Conservation (phyloP, 352 stramenopile genomes). For the Pythium monospermum region DNA sequence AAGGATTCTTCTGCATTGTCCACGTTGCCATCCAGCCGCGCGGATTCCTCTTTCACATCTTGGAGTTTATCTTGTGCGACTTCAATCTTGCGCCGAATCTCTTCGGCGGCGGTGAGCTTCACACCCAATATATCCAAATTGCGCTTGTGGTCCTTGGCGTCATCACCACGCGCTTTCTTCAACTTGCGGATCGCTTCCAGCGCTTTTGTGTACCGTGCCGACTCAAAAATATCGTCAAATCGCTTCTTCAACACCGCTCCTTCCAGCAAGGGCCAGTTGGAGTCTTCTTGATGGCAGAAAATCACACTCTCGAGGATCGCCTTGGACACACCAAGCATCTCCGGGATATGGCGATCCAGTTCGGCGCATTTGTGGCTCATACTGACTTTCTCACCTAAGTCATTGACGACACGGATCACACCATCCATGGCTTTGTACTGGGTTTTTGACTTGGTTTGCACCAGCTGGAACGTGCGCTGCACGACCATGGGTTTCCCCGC, state of each 20-base stretch:
- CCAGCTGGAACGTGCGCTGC: slow-evolving; percentile 93
- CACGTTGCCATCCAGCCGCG: slow-evolving; percentile 32
- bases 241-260: slow-evolving; percentile 97
- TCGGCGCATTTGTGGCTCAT: slow-evolving; percentile 95
- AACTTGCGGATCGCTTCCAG: slow-evolving; percentile 95
- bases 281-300: slow-evolving; percentile 99
- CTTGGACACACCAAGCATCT: slow-evolving; percentile 95
- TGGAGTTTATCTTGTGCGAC: slow-evolving; percentile 39
- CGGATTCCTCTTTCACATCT: slow-evolving; percentile 29
- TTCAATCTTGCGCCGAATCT: slow-evolving; percentile 54
- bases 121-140: slow-evolving; percentile 89
- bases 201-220: slow-evolving; percentile 96
- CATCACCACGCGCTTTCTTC: slow-evolving; percentile 74
- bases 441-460: slow-evolving; percentile 87
- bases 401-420: slow-evolving; percentile 88
- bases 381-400: slow-evolving; percentile 87
- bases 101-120: slow-evolving; percentile 64
- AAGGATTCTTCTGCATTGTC: slow-evolving; percentile 44
- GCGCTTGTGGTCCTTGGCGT: slow-evolving; percentile 92
- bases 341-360: slow-evolving; percentile 91
- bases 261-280: slow-evolving; percentile 96
- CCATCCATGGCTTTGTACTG: slow-evolving; percentile 97
- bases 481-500: slow-evolving; percentile 89
- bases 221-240: slow-evolving; percentile 99
- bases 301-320: slow-evolving; percentile 99